Evolutionary conservation across 148 eudicot species (phyloP).

Genomic region (Spergularia marina): DNA sequence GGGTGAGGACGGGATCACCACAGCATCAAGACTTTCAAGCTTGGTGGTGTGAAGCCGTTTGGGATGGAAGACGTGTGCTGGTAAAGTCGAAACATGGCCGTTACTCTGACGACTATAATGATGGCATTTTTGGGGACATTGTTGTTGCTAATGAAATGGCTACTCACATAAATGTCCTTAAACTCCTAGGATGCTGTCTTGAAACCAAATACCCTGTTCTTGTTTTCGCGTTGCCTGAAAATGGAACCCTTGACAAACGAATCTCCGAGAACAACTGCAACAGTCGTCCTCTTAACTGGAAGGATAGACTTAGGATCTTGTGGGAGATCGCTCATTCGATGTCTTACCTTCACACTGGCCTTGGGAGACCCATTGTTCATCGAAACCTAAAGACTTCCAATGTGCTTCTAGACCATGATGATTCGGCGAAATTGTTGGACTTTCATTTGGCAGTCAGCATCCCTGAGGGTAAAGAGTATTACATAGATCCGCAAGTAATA

Average conservation of each 20-base stretch:
- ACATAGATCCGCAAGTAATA: not conserved
- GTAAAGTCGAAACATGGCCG: not conserved
- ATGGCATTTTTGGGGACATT: constrained; percentile 7
- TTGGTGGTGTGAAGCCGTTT: not conserved
- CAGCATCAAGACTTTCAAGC: too few relatives aligned
- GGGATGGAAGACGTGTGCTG: not conserved
- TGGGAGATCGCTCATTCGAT: constrained; percentile 9
- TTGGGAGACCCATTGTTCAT: constrained; percentile 10
- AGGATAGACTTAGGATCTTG: not conserved
- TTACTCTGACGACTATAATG: too few relatives aligned
- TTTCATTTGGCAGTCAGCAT: not conserved
- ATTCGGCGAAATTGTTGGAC: not conserved
- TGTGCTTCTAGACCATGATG: not conserved
- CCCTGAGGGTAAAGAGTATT: constrained; percentile 1
- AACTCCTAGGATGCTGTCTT: constrained; percentile 18
- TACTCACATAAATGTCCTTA: constrained; percentile 9
- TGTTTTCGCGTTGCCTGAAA: not conserved
- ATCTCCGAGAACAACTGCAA: not conserved
- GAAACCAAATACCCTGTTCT: constrained; percentile 15
- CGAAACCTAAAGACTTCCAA: not conserved
- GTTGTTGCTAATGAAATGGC: constrained; percentile 6
- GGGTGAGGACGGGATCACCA: too few relatives aligned
- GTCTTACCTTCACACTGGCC: constrained; percentile 11
- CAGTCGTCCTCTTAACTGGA: not conserved
- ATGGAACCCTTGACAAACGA: not conserved